A percentile compares a stretch with the other conserved stretches of the same genome.
Conservation (phyloP, 345 rosid species). For the Aethionema arabicum region DNA sequence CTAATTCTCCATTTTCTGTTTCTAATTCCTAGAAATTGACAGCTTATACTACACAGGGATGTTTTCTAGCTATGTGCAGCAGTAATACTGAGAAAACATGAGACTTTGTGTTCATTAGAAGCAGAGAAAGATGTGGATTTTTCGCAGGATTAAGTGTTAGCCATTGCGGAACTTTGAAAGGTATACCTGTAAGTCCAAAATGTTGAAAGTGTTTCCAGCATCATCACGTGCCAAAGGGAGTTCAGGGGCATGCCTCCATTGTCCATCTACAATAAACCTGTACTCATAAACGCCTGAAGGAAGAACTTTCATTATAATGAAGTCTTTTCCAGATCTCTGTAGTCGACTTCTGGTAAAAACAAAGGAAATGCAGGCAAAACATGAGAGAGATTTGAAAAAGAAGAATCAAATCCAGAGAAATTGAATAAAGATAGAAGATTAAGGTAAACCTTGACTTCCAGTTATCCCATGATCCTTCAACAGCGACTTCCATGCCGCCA, state of each 20-base stretch:
- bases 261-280: constrained; percentile 91
- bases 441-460: constrained; percentile 69
- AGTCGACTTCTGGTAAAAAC: constrained; percentile 68
- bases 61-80: too few species aligned
- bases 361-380: constrained; percentile 12
- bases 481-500: constrained; percentile 81
- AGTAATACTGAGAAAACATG: too few species aligned
- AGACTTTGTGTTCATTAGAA: not conserved
- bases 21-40: too few species aligned
- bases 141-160: too few species aligned
- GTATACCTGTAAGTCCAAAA: constrained; percentile 83
- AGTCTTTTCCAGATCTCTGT: constrained; percentile 95
- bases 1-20: too few species aligned
- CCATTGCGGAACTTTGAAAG: constrained; percentile 1
- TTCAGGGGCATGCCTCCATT: constrained; percentile 80
- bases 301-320: constrained; percentile 87
- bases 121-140: not conserved
- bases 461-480: constrained; percentile 98
- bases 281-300: constrained; percentile 96
- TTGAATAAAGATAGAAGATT: not conserved
- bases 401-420: not conserved
- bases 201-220: constrained; percentile 71
- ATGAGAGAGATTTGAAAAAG: constrained; percentile 14
- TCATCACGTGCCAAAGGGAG: constrained; percentile 83
- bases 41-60: too few species aligned